Evolutionary conservation across 2,329 filamentous ascomycete genomes (phyloP), one percentile per base, ranked within the genome.

Genomic region (Diaporthe caulivora): DNA sequence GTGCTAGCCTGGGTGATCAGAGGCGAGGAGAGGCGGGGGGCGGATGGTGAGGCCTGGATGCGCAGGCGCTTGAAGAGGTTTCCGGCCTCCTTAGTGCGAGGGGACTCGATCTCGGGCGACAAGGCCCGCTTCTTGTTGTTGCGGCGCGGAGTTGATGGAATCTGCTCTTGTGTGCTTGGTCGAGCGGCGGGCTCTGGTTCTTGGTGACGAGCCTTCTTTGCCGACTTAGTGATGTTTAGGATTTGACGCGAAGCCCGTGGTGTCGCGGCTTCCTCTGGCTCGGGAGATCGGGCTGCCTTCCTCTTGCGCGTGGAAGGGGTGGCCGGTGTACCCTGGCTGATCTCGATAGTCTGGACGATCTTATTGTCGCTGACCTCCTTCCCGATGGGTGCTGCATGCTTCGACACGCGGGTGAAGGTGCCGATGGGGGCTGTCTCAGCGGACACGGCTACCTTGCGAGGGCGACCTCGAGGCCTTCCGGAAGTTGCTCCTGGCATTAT

Each of bases 321-420:
- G 49, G 37, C 74, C 1, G 76, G 73, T 11, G 71, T 75, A 70
- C 69, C 53, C 24, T 70, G 71, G 24, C 65, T 51, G 31, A 70
- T 42, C 31, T 76, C 85, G 44, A 78, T 55, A 11, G 81, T 76
- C 24, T 76, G 85, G 44, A 78, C 51, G 17, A 81, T 76, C n/a
- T 77, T 75, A 64, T 80, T 78, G 62, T 79, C 75, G 37, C 78
- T 74, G 42, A 72, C 29, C 42, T 79, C 76, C 60, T 81, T 81
- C 68, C 75, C 77, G 15, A 76, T 71, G 10, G 40, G 21, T 24
- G 75, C 72, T 26, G 80, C 77, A 29, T 78, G 78, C 80, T 89
- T 89, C 44, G 86, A 87, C 62, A 88, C 80, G 70, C 86, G 87
- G 58, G 84, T 77, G 77, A 88, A 89, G 78, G 76, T 83, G 80